Evolutionary conservation across 805 yeast species (phyloP), one percentile per base, ranked within the genome.

Genomic region (Pichia insulana): DNA sequence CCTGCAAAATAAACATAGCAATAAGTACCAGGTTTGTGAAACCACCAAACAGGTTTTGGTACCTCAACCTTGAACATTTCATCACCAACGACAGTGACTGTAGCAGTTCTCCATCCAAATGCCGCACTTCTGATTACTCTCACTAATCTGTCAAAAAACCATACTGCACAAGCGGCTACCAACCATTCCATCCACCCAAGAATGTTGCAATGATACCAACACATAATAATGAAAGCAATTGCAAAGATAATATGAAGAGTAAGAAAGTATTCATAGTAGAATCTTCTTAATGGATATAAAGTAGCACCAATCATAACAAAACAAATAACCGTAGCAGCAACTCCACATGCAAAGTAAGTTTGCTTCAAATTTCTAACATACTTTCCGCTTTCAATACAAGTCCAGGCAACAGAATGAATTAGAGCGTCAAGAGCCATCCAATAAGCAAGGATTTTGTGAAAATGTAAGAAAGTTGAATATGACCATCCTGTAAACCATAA

Each of bases 371-470:
- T 37, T 15, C 11, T 16, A 2, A 32, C 34, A 40, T 52, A 48
- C 12, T 28, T 15, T 15, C 46, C 53, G 6, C 26, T 7, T 1
- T 25, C 44, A 25, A 36, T 19, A 19, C 45, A 36, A 0, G 70
- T 62, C 50, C 58, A 60, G n/a, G 62, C 62, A 39, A 56, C 59
- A 3, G 63, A 67, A 46, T 73, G 78, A 17, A 67, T 53, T n/a
- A 70, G 36, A 18, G 59, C 53, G 50, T 70, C 54, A 22, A 68
- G 26, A 38, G 64, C 54, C 56, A 70, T 64, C 4, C 69, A 66
- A 52, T 83, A 68, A 1, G 84, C 79, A 37, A 73, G 58, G 79
- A 85, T 74, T 57, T 72, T 80, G 59, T 86, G 95, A 53, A 73
- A 74, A 27, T 69, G 67, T 51, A 78, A 51, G 49, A 70, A 71